Evolutionary conservation across 345 rosid species (phyloP).

Genomic region (Luvunga scandens): DNA sequence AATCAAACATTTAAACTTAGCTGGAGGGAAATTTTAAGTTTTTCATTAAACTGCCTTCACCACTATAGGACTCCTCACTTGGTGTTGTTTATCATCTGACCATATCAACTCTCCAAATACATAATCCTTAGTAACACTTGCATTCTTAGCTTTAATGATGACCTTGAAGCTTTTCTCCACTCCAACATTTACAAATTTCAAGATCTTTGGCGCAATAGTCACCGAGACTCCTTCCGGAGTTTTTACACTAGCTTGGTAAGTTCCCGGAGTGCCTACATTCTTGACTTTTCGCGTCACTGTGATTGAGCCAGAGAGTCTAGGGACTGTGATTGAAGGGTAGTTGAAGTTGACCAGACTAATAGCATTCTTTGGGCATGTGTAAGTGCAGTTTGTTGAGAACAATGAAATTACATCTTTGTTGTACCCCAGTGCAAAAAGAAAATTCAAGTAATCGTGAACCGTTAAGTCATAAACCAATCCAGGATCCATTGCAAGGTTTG

Average conservation of each 20-base stretch:
- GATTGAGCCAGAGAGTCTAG: constrained; percentile 29
- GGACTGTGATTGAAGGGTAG: constrained; percentile 76
- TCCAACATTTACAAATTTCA: constrained; percentile 50
- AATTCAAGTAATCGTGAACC: constrained; percentile 55
- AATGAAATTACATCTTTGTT: constrained; percentile 38
- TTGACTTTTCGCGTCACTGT: constrained; percentile 50
- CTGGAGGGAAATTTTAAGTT: no score
- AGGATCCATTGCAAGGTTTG: constrained; percentile 75
- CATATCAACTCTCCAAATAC: constrained; percentile 65
- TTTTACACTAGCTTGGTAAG: constrained; percentile 34
- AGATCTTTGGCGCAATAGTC: constrained; percentile 43
- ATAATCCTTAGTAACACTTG: constrained; percentile 24
- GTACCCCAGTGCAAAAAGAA: constrained; percentile 67
- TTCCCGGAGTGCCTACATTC: constrained; percentile 68
- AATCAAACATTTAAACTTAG: no score
- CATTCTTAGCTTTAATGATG: constrained; percentile 28
- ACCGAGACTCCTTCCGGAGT: constrained; percentile 48
- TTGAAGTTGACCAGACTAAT: constrained; percentile 48
- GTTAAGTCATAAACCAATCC: constrained; percentile 70
- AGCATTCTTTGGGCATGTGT: constrained; percentile 41
- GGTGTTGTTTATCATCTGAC: constrained; percentile 61
- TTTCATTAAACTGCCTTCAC: constrained; percentile 20
- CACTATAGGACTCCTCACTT: constrained; percentile 73
- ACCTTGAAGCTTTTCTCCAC: constrained; percentile 57
- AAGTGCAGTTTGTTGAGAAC: constrained; percentile 27